A percentile compares a stretch with the other conserved stretches of the same genome.
Conservation (phyloP, 1,139 yeast species). For the Geotrichum aggregatum region DNA sequence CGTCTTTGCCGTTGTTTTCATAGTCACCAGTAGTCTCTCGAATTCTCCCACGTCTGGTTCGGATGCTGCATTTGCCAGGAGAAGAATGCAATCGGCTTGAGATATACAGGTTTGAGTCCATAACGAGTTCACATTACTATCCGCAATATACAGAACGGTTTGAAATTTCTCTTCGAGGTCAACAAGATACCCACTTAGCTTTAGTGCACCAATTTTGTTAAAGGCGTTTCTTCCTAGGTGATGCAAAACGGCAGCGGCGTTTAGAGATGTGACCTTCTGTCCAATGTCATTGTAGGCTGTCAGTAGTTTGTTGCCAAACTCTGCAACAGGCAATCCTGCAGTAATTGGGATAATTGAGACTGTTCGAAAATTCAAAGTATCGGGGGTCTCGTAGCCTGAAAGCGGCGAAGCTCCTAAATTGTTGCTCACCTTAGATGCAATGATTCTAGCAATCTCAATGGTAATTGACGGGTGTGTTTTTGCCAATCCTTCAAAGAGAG, state of each 20-base stretch:
- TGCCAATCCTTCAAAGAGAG: conserved; percentile 79
- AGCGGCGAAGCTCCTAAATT: conserved; percentile 26
- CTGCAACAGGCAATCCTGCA: conserved; percentile 74
- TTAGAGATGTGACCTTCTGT: conserved; percentile 67
- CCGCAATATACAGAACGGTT: conserved; percentile 83
- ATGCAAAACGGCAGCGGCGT: conserved; percentile 73
- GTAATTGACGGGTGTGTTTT: conserved; percentile 83
- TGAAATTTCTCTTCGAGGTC: conserved; percentile 87
- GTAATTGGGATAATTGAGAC: conserved; percentile 79
- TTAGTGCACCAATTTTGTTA: conserved; percentile 78
- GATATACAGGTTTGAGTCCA: conserved; percentile 94
- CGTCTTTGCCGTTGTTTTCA: conserved; percentile 82
- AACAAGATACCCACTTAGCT: conserved; percentile 83
- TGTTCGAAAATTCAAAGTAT: conserved; percentile 53
- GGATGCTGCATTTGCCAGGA: conserved; percentile 48
- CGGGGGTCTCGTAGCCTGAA: conserved; percentile 13
- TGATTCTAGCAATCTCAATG: conserved; percentile 83
- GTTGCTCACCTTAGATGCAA: conserved; percentile 61
- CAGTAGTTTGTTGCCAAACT: conserved; percentile 72
- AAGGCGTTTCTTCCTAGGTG: conserved; percentile 91
- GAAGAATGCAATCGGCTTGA: conserved; percentile 80
- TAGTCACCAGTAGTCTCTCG: conserved; percentile 68
- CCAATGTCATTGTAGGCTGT: conserved; percentile 69
- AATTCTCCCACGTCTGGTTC: conserved; percentile 78
- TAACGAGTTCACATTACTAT: conserved; percentile 71